Evolutionary conservation across 148 eudicot genomes (phyloP), one percentile per base, ranked within the genome.

Genomic region (Rhododendron henanense): DNA sequence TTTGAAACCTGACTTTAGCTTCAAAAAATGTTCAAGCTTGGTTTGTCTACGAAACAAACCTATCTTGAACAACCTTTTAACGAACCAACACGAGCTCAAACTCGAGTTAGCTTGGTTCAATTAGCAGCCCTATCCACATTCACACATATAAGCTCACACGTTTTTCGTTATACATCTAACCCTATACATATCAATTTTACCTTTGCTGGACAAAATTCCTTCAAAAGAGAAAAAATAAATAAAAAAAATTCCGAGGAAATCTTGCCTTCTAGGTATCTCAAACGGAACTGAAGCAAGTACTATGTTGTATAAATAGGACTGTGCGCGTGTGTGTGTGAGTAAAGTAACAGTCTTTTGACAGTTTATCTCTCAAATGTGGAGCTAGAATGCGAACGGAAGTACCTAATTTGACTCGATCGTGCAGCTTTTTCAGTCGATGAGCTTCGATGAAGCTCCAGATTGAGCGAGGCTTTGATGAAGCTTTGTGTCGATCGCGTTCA

Each of bases 351-450:
- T 71, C 19, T 6, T 71, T 71, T 71, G 33, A 10, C 39, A 71
- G 41, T 31, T 71, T 14, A 15, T 18, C 1, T 21, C 2, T 47
- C 35, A n/a, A 37, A 83, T 61, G 28, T 41, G 51, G 21, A 41
- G 39, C 75, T 61, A 82, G 74, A 82, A 39, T 41, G 74, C 3
- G 75, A 78, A 76, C 3, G 18, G 8, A 44, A 21, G 37, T 55
- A 35, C 63, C 69, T 82, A 82, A 39, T 41, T 63, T 8, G 85
- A 65, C 47, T 83, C 85, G 77, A 59, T 33, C 74, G 51, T 3
- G 74, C n/a, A 25, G 10, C 18, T 41, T 18, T 50, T 59, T 61
- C 37, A 79, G 57, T 28, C 10, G 74, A 21, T 59, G 5, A 21
- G n/a, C n/a, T 59, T 59, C 21, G n/a, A 59, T 0, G 65, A 59